A percentile compares a stretch with the other conserved stretches of the same genome.
Conservation (phyloP, 768 basidiomycete genomes). For the Rhodocollybia butyracea region DNA sequence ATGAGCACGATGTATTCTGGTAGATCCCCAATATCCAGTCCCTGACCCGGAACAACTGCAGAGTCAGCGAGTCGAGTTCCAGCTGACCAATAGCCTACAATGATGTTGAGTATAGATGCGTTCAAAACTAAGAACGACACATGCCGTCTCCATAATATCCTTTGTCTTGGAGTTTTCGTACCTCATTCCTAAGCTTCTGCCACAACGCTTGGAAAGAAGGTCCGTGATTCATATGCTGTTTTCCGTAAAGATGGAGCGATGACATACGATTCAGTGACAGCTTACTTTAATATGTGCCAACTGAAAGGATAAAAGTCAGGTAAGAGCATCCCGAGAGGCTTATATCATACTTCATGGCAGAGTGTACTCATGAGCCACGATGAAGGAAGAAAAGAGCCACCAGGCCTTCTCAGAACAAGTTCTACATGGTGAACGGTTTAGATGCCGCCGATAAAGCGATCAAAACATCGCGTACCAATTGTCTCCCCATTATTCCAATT, state of each 20-base stretch:
- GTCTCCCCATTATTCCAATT: conserved; percentile 87
- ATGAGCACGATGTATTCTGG: conserved; percentile 71
- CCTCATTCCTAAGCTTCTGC: conserved; percentile 61
- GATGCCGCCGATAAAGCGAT: neutral
- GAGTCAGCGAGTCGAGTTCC: conserved; percentile 72
- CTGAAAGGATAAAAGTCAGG: conserved; percentile 31
- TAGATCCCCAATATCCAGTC: conserved; percentile 51
- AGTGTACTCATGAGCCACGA: conserved; percentile 73
- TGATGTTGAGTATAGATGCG: neutral
- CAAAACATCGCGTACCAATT: conserved; percentile 44
- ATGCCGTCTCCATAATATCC: conserved; percentile 85
- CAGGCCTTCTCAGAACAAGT: conserved; percentile 62
- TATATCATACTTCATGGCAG: conserved; percentile 71
- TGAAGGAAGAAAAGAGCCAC: conserved; percentile 59
- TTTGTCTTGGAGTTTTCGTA: conserved; percentile 62
- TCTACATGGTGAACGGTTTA: conserved; percentile 39
- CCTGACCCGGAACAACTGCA: conserved; percentile 45
- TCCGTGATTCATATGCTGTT: conserved; percentile 80
- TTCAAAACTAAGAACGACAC: conserved; percentile 2
- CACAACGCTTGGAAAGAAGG: conserved; percentile 74
- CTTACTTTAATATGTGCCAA: conserved; percentile 78
- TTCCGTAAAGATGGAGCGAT: neutral
- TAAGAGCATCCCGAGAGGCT: neutral
- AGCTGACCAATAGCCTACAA: conserved; percentile 77
- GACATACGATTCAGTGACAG: neutral